Evolutionary conservation across 768 basidiomycete genomes (phyloP), one percentile per base, ranked within the genome.

Genomic region (Kwoniella botswanensis): DNA sequence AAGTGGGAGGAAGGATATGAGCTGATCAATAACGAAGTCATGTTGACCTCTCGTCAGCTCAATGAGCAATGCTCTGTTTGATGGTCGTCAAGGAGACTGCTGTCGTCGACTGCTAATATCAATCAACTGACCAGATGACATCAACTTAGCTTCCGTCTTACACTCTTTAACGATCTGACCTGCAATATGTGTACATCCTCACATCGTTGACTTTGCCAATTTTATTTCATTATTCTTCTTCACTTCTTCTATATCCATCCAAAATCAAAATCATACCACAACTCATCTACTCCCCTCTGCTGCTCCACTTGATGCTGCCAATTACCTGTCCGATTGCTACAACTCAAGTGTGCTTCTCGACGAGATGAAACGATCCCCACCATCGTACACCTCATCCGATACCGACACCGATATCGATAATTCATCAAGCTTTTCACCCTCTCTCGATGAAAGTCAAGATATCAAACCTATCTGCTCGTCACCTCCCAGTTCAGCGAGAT

Each of bases 11-110:
- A 35, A 35, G 6, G 4, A 35, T 35, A 4, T 35, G 7, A 35
- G 35, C 35, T 35, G 35, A 35, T 35, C 35, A 35, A 6, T 35
- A 6, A 35, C 7, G 35, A 35, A 35, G 35, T 35, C 35, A 35
- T 7, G 35, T 35, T 35, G 35, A 35, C 35, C 35, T 43, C 21
- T 59, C 57, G 57, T 59, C 26, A 35, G 22, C 24, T 26, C 24
- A 59, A 6, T 59, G 6, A 9, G 46, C 6, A 2, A 12, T 18
- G 17, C 18, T 3, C 46, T 50, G 12, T 50, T 4, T 41, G 59
- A 60, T 60, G 59, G 59, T 60, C 29, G 59, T 60, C 59, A 60
- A 60, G 59, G 15, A 18, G 41, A 22, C 35, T 35, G 35, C 35
- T 35, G 35, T 35, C 35, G 6, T 43, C n/a, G 41, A 18, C 13